Evolutionary conservation across 345 rosid species (phyloP), one percentile per base, ranked within the genome.

Genomic region (Camelina sativa): DNA sequence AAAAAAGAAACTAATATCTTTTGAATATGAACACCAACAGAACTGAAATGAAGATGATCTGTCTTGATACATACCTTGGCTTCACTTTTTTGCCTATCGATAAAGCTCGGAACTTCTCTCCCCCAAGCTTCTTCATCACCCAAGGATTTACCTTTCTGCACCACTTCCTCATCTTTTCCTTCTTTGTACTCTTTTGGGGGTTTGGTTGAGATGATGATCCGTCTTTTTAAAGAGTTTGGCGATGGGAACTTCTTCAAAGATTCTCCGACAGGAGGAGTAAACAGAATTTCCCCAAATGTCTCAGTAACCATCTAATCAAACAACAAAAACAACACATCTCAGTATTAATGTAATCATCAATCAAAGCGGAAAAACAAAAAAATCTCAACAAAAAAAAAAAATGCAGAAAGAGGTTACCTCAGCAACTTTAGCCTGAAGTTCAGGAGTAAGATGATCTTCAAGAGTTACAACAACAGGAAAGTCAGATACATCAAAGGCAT

Each of bases 341-440:
- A 0, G 40, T 19, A 28, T 69, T 28, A 69, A 7, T 59, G 60
- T 32, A 63, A 35, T 17, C 44, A 35, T 25, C 7, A 11, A 32
- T 15, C 0, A 32, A 44, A 67, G 11, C 13, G 1, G 6, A 2
- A 4, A 11, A 38, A 28, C 30, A 28, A 8, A 34, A 34, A 15
- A 25, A 52, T 52, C 7, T 28, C 30, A 28, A 25, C 4, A 25
- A 3, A 28, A 4, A 9, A 11, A 28, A 51, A 34, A 38, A 65
- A 74, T 12, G 61, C 3, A 53, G 54, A 46, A 69, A 3, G 40
- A 54, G 66, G 65, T 43, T 71, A 92, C 97, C 89, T 86, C 82
- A 47, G 96, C 94, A 35, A 88, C 92, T 90, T 88, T 87, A 38
- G 88, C 80, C 80, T 86, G 96, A 77, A 92, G 96, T 71, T 88